Evolutionary conservation across 345 rosid species (phyloP), one percentile per base, ranked within the genome.

Genomic region (Brassica incana): DNA sequence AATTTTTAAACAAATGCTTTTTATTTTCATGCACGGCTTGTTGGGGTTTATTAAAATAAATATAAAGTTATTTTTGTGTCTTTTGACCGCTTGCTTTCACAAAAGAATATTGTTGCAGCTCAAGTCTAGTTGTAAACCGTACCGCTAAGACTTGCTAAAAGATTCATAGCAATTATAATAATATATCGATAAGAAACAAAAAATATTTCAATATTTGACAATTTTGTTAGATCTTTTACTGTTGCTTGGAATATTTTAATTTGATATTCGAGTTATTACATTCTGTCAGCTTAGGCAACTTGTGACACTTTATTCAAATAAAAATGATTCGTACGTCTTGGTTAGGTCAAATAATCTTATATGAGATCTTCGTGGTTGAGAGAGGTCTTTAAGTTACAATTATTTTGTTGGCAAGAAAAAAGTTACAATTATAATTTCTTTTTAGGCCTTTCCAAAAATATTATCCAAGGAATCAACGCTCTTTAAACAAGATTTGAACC

Each of bases 31-130:
- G 83, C 77, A 81, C 74, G 77, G 80, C 67, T 76, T 71, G 69
- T 76, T 75, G 67, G 52, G 18, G 60, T 65, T 54, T 65, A 23
- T 43, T 38, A 38, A 36, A 61, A 54, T n/a, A 27, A 50, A 27
- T 14, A 48, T 3, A 29, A 75, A 54, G 76, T 70, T 71, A 71
- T 65, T 56, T 69, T 80, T 32, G 56, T 71, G 77, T 72, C 84
- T 76, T 81, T 81, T 76, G 84, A 81, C 80, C 80, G 69, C 66
- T 81, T 76, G 80, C 77, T 76, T 81, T 81, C 14, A 59, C 65
- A 59, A 7, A 27, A 50, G 77, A 81, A 81, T 81, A 71, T 70
- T 75, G 70, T 75, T n/a, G 80, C 83, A 81, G 84, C 77, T 72
- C 74, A 67, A 61, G 77, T 66, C 80, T 76, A 71, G 80, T 81